A percentile compares a stretch with the other conserved stretches of the same genome.
phyloP scores from a whole-genome alignment of 176 grass and related monocot genomes.

The Miscanthus lutarioriparius region DNA sequence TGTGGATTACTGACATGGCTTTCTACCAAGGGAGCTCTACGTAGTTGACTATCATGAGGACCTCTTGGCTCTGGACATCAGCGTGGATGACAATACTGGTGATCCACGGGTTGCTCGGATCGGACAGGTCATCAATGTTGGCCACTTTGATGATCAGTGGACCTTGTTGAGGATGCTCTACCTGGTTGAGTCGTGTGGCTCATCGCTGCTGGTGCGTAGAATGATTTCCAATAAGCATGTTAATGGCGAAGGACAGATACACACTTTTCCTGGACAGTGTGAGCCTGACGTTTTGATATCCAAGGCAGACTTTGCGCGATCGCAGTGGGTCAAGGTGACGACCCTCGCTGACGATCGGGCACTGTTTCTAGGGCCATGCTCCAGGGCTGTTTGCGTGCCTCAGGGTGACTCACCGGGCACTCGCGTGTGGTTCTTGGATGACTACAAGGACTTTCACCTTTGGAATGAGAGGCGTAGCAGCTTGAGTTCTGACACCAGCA shows the following conservation, averaged over 20 bases:
- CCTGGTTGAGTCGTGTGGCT: neutral
- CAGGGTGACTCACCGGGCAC: neutral
- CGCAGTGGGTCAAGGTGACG: neutral
- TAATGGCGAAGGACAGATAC: neutral
- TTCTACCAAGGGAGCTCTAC: neutral
- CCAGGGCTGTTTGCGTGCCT: neutral
- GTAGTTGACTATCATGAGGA: neutral
- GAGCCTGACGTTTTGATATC: no score
- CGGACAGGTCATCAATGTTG: neutral
- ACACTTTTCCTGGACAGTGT: no score
- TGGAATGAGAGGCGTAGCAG: no score
- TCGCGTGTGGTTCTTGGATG: no score
- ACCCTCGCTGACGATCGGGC: neutral
- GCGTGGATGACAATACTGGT: neutral
- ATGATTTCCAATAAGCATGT: neutral
- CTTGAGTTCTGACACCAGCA: no score
- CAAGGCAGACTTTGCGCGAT: no score
- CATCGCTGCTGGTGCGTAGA: neutral
- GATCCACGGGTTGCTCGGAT: neutral
- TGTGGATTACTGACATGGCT: neutral
- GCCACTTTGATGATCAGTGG: neutral
- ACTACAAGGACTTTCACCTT: neutral
- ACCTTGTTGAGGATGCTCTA: neutral
- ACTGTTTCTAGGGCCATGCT: constrained; percentile 2
- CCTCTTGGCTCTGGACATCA: neutral